Percentiles rank a stretch among this genome's conserved stretches.
phyloP scores from a whole-genome alignment of 352 stramenopile genomes.

The Pythium aphanidermatum region DNA sequence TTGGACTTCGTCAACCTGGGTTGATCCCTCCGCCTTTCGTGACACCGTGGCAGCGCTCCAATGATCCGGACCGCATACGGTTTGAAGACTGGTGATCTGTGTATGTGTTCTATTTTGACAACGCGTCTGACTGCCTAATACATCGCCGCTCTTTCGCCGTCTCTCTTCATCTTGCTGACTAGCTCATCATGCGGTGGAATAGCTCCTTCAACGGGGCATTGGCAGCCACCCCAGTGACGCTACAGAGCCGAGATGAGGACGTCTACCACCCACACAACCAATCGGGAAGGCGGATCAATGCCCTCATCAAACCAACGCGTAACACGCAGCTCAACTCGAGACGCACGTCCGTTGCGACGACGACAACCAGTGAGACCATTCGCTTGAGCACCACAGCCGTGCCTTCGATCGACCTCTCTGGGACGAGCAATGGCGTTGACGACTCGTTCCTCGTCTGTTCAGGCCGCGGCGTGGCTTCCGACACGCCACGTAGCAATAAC shows the following conservation, averaged over 20 bases:
- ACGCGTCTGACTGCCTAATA: too few relatives aligned
- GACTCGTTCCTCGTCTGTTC: slow-evolving; percentile 16
- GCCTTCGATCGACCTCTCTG: background rate
- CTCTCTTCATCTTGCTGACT: background rate
- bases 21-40: slow-evolving; percentile 3
- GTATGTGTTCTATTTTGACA: too few relatives aligned
- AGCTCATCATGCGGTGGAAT: slow-evolving; percentile 13
- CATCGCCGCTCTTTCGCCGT: background rate
- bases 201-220: slow-evolving; percentile 9
- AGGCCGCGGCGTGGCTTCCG: slow-evolving; percentile 1
- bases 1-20: background rate
- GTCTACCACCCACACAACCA: slow-evolving; percentile 3
- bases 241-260: slow-evolving; percentile 17
- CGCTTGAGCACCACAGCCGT: slow-evolving; percentile 7
- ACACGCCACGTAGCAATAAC: slow-evolving; percentile 5
- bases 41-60: background rate
- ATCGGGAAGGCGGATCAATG: too few relatives aligned
- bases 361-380: slow-evolving; percentile 10
- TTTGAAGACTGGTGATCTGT: too few relatives aligned
- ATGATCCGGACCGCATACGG: background rate
- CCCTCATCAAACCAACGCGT: background rate
- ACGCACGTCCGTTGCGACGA: background rate
- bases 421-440: background rate
- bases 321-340: background rate
- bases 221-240: slow-evolving; percentile 14